Evolutionary conservation across 192 early-diverging fungal species (phyloP), one percentile per base, ranked within the genome.

Genomic region (Geranomyces variabilis): DNA sequence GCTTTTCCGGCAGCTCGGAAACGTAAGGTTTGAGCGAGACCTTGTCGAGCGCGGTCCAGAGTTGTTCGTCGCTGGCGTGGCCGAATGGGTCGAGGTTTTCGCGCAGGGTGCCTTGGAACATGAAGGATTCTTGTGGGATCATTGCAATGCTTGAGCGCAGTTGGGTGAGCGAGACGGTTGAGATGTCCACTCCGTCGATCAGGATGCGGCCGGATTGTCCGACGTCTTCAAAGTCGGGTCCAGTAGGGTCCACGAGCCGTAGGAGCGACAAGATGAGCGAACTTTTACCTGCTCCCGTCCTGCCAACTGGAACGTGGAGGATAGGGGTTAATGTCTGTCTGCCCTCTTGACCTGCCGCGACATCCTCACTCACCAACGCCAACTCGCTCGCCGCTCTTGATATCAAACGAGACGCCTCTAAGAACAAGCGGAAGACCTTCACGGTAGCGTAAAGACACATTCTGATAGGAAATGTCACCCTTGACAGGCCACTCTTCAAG

Each of bases 1-100:
- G 10, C 36, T 41, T 41, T 41, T 10, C 3, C 10, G 10, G 36
- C 10, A 41, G 36, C 36, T 41, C 51, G 51, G 7, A 10, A 1
- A 78, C 15, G 28, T 69, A 63, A 22, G 45, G 53, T 14, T 67
- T 75, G 0, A 88, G 62, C 0, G 74, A 73, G 0, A 86, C 86
- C 0, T 79, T 67, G 17, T 83, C 81, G 10, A 94, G 74, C 0
- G 82, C 84, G 13, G 68, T 53, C 81, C 78, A 84, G 7, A 93
- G 77, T 55, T 87, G 84, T 14, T 75, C 77, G 62, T 90, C 87
- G 1, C 66, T 74, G 28, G 75, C 67, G 1, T 59, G 44, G 46
- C 77, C 67, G 65, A 85, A 81, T 9, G 93, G 93, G 73, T 94
- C 93, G 33, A 94, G 75, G 75, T 95, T 95, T 31, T 78, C 87